These are phyloP conservation scores for Chalaropsis ovoidea DNA, from an alignment of 2,329 filamentous ascomycete species.

Conservation along the genomic window DNA sequence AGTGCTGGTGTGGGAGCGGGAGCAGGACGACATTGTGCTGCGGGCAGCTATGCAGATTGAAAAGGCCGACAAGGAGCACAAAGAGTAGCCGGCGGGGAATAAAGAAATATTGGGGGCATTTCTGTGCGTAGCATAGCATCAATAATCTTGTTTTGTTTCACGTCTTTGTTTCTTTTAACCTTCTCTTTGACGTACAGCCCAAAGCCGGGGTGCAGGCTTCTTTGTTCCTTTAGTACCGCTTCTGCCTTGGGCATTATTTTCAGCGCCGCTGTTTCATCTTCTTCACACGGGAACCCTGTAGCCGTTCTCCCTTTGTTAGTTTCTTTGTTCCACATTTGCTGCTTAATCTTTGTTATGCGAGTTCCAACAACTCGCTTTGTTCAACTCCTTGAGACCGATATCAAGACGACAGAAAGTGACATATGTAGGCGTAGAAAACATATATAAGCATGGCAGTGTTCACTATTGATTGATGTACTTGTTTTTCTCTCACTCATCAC, in stretches of 20 bases:
- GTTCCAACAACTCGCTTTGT: neutral
- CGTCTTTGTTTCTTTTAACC: neutral
- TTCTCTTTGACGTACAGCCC: neutral
- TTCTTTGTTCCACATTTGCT: neutral
- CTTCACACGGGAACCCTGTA: neutral
- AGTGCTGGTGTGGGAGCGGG: conserved; percentile 21
- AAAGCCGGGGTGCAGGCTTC: neutral
- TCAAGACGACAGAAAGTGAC: no score
- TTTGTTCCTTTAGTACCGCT: neutral
- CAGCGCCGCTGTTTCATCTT: neutral
- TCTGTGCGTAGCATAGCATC: neutral
- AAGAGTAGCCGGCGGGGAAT: neutral
- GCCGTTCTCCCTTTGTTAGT: neutral
- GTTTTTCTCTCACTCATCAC: no score
- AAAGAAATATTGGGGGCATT: neutral
- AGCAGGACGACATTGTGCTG: conserved; percentile 19
- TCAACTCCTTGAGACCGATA: no score
- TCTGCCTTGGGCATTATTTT: neutral
- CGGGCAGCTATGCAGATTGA: conserved; percentile 22
- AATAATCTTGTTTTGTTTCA: neutral
- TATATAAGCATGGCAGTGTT: no score
- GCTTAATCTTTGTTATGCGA: neutral
- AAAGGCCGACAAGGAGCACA: conserved; percentile 19
- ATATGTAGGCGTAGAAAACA: no score
- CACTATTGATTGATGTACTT: no score